Percentiles rank a stretch among this genome's conserved stretches.
These are phyloP conservation scores for Penicillium hordei DNA, from an alignment of 2,329 filamentous ascomycete species.

Conservation along the genomic window DNA sequence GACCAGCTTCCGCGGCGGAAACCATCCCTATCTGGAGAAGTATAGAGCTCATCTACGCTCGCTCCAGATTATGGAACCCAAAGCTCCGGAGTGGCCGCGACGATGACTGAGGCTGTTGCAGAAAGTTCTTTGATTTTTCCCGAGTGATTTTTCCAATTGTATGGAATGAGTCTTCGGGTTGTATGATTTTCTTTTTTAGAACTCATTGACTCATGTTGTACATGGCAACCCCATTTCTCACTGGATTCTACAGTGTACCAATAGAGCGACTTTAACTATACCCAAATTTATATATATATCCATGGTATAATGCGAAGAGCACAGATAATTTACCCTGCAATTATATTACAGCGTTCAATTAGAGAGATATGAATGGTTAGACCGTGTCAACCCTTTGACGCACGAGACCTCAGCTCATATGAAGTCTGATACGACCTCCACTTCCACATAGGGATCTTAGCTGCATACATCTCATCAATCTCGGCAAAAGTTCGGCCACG, in stretches of 20 bases:
- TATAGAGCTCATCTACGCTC: slow-evolving; percentile 31
- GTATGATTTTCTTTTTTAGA: neutral
- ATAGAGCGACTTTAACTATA: neutral
- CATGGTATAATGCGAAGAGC: neutral
- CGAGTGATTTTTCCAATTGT: neutral
- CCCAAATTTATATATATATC: neutral
- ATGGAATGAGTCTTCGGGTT: neutral
- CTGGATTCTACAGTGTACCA: neutral
- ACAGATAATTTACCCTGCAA: neutral
- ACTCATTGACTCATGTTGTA: neutral
- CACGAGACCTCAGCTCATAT: slow-evolving; percentile 17
- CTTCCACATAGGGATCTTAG: slow-evolving; percentile 33
- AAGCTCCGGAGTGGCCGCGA: slow-evolving; percentile 20
- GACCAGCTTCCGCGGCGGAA: slow-evolving; percentile 37
- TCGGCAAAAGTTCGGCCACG: slow-evolving; percentile 33
- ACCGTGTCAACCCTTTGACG: neutral
- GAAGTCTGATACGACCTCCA: slow-evolving; percentile 34
- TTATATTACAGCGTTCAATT: neutral
- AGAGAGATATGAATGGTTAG: too few species aligned
- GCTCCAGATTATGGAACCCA: slow-evolving; percentile 21
- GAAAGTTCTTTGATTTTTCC: neutral
- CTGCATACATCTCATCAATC: slow-evolving; percentile 39
- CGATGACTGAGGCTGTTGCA: slow-evolving; percentile 7
- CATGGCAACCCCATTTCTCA: neutral
- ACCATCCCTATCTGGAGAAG: slow-evolving; percentile 38